A percentile compares a stretch with the other conserved stretches of the same genome.
phyloP scores from a whole-genome alignment of 1,139 yeast genomes.

The Debaryomyces psychrophilus region DNA sequence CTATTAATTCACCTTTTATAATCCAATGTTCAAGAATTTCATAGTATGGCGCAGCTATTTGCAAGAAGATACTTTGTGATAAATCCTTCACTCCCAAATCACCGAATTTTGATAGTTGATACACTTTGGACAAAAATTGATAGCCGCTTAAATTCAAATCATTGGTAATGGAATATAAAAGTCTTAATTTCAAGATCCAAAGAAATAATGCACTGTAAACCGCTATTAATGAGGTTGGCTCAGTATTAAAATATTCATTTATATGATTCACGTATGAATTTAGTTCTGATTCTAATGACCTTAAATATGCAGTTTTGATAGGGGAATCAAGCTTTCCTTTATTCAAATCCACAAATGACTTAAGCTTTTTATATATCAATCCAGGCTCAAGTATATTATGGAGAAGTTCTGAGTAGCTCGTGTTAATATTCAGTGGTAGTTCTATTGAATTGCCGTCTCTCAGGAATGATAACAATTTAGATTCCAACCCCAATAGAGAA shows the following conservation, averaged over 20 bases:
- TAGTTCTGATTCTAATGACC: constrained; percentile 58
- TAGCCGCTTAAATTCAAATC: constrained; percentile 52
- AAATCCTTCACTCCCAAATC: constrained; percentile 53
- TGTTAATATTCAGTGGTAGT: constrained; percentile 58
- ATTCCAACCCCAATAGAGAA: constrained; percentile 73
- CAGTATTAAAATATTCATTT: constrained; percentile 48
- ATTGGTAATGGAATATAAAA: constrained; percentile 49
- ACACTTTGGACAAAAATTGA: constrained; percentile 57
- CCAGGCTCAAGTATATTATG: constrained; percentile 73
- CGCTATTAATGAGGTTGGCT: constrained; percentile 36
- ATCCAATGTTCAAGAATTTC: constrained; percentile 70
- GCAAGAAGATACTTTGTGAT: constrained; percentile 49
- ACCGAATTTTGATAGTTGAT: constrained; percentile 61
- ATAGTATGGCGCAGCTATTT: constrained; percentile 62
- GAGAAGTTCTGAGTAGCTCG: constrained; percentile 60
- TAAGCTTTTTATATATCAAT: constrained; percentile 57
- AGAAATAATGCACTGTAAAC: constrained; percentile 52
- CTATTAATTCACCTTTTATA: constrained; percentile 62
- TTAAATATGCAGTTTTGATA: constrained; percentile 63
- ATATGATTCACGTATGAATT: constrained; percentile 57
- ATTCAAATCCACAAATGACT: constrained; percentile 31
- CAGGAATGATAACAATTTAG: constrained; percentile 58
- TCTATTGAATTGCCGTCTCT: constrained; percentile 32
- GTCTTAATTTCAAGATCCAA: constrained; percentile 57
- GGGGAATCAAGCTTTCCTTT: constrained; percentile 46